Base-by-base conservation (phyloP, 768 basidiomycete species). In the Dendrothele bispora region DNA sequence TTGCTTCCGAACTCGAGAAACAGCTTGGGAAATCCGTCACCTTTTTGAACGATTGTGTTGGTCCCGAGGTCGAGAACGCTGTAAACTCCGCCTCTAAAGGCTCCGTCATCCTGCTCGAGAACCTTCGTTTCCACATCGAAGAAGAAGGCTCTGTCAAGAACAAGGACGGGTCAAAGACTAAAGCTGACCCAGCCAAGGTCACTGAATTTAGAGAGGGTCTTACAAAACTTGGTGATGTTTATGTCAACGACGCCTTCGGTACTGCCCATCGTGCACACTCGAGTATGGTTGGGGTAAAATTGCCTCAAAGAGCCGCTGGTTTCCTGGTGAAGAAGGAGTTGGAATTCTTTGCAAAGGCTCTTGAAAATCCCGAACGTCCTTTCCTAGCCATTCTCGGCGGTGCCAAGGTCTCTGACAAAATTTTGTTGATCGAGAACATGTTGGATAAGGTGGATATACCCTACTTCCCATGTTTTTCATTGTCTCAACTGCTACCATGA, bases 321-420 rank as follows among this genome's bases (percentile, higher is more conserved):
- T 94, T 97, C 77, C 80, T 99, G 52, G 88, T 99, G 77, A 97
- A 95, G 75, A 98, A 98, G 71, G 95, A 99, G 68, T 84, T 99
- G 57, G 95, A 98, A 59, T 99, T 86, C 77, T 98, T 99, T 68
- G 92, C 95, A 39, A 99, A 98, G 71, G 95, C 92, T 46, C 80
- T 99, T 25, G 95, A 99, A 66, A 84, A 77, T 56, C 95, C 95
- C 17, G 93, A 95, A 59, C 74, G 89, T 34, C 95, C 95, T 12
- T 99, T 99, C 87, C 80, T 99, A 44, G 95, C 95, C 41, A 99
- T 98, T 63, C 85, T 98, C 47, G 95, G 95, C 58, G 95, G 95
- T 62, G 95, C 95, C 46, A 99, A 99, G 74, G 93, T 99, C 38
- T 95, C 93, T 15, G 95, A 99, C 73, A 99, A 99, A 75, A 97